phyloP scores from a whole-genome alignment of 1,284 basidiomycete species.

The Polyporus tsugae region DNA sequence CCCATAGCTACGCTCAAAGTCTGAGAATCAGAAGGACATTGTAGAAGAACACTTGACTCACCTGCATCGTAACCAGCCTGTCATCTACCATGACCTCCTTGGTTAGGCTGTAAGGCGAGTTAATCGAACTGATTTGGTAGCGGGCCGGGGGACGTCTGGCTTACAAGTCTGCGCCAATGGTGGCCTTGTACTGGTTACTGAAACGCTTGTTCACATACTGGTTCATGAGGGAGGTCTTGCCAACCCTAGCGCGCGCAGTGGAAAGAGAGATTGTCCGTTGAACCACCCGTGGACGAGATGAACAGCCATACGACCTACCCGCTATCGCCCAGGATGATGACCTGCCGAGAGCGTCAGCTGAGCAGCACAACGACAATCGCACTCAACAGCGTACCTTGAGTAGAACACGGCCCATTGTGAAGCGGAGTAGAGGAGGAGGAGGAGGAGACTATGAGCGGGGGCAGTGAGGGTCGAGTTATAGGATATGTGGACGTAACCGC shows the following conservation, averaged over 20 bases:
- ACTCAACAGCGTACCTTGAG: conserved; percentile 77
- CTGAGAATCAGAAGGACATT: conserved; percentile 14
- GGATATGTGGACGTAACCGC: conserved; percentile 32
- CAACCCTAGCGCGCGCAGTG: conserved; percentile 71
- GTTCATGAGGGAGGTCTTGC: conserved; percentile 99
- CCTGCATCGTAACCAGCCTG: conserved; percentile 98
- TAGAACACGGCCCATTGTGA: conserved; percentile 85
- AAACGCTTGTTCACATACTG: conserved; percentile 99
- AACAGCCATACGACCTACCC: conserved; percentile 68
- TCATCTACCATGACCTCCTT: conserved; percentile 99
- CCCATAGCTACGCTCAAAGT: conserved; percentile 81
- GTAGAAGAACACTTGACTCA: conserved; percentile 43
- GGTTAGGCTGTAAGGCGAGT: conserved; percentile 75
- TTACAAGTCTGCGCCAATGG: conserved; percentile 91
- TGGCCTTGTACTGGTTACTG: conserved; percentile 99
- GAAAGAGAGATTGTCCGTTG: conserved; percentile 19
- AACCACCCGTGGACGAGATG: conserved; percentile 15
- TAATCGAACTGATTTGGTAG: conserved; percentile 14
- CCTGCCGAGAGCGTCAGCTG: conserved; percentile 58
- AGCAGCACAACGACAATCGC: neutral
- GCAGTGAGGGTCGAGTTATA: conserved; percentile 28
- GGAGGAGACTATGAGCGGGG: conserved; percentile 25
- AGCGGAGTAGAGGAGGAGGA: conserved; percentile 24
- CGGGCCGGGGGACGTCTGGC: conserved; percentile 37
- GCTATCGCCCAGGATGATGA: conserved; percentile 98